Base-by-base conservation (phyloP, 306 rosid species). In the Inga oerstediana region DNA sequence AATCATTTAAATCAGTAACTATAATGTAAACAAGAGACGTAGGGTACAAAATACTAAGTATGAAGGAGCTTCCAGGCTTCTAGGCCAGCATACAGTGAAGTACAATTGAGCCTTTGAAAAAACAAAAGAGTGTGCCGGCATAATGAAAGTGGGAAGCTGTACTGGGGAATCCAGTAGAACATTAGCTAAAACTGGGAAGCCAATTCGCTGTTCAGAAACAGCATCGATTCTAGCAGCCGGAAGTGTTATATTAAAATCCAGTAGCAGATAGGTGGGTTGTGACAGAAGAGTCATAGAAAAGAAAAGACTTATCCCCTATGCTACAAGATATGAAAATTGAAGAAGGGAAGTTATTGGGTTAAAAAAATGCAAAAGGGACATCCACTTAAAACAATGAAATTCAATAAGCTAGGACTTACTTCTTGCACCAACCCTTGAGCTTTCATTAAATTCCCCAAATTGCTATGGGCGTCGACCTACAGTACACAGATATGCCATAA, bases 1-100 rank as follows among this genome's bases (percentile, higher is more conserved):
- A 94, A 94, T 88, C 87, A 89, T 85, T 89, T 87, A 90, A 88
- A 94, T 93, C 88, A 93, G 97, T 89, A 93, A 87, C 89, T 89
- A 85, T 49, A 88, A 80, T 71, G 93, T 83, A 85, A 88, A 86
- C 48, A 84, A 80, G 80, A 82, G 84, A 78, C 74, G 73, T 79
- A 91, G 90, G 86, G 86, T 45, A 87, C 78, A 81, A 78, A 89
- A 89, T 85, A 81, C 88, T 89, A 93, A 89, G 87, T 76, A 88
- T 86, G 86, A 85, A 89, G 80, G 85, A 77, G 84, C 80, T 84
- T 87, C 88, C 91, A 89, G 80, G 48, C n/a, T 35, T 69, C 69
- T 80, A 58, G 76, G 84, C 80, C 87, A 79, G 79, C 77, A 83
- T 64, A 74, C 62, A 43, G 62, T 19, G 24, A 45, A 70, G 43